Percentiles rank a stretch among this genome's conserved stretches.
phyloP scores from a whole-genome alignment of 371 early-diverging fungal species.

The Mucor circinelloides region DNA sequence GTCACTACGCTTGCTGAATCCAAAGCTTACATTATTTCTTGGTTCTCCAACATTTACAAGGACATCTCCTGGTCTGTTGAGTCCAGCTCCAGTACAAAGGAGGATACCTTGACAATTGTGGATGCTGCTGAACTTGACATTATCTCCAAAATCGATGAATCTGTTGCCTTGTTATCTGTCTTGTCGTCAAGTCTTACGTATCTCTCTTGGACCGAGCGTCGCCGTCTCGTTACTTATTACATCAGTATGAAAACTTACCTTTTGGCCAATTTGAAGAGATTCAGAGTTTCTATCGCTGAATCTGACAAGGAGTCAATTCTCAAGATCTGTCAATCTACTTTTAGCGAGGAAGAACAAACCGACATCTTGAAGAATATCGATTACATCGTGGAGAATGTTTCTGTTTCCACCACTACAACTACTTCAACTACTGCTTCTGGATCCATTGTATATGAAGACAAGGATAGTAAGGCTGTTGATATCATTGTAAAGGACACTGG shows the following conservation, averaged over 20 bases:
- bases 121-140: conserved; percentile 27
- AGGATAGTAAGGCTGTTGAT: not conserved
- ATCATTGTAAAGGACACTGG: not conserved
- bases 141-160: conserved; percentile 23
- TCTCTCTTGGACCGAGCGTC: conserved; percentile 29
- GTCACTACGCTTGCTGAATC: conserved; percentile 23
- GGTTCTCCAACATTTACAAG: conserved; percentile 16
- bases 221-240: conserved; percentile 26
- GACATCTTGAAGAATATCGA: conserved; percentile 20
- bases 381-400: conserved; percentile 6
- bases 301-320: conserved; percentile 12
- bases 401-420: not conserved
- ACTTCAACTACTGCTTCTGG: not conserved
- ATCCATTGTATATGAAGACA: not conserved
- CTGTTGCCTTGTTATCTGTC: conserved; percentile 7
- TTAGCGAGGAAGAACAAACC: conserved; percentile 20
- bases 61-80: conserved; percentile 18
- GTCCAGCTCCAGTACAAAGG: not conserved
- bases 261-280: conserved; percentile 16
- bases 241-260: conserved; percentile 25
- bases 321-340: conserved; percentile 19
- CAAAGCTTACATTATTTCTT: conserved; percentile 14
- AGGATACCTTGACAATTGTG: conserved; percentile 9
- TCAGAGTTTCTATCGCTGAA: conserved; percentile 5
- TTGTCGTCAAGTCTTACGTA: conserved; percentile 12